These are phyloP conservation scores for Pythium apleroticum DNA, from an alignment of 352 stramenopile genomes.

Conservation along the genomic window DNA sequence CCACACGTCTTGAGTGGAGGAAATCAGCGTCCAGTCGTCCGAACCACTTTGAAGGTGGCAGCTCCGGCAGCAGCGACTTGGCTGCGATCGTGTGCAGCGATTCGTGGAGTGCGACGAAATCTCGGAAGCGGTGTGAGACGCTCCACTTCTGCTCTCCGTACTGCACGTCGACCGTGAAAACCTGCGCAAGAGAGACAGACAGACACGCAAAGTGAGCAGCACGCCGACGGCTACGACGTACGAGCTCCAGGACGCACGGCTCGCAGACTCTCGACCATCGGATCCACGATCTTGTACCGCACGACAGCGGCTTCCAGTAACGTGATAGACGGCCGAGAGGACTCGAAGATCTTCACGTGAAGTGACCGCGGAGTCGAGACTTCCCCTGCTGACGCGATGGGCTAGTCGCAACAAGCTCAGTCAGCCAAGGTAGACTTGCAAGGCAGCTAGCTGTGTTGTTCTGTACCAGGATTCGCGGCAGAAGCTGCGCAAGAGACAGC, in stretches of 20 bases:
- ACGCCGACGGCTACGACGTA: too few relatives aligned
- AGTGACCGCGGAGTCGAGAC: constrained; percentile 5
- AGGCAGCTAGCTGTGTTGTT: too few relatives aligned
- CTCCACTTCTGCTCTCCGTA: constrained; percentile 43
- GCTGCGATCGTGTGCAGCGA: not conserved
- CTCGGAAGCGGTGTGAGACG: constrained; percentile 44
- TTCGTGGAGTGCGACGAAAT: constrained; percentile 44
- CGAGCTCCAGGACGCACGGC: constrained; percentile 24
- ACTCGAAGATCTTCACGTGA: constrained; percentile 31
- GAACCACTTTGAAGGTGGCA: constrained; percentile 48
- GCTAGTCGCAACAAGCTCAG: not conserved
- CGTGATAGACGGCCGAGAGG: constrained; percentile 24
- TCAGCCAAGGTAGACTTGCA: too few relatives aligned
- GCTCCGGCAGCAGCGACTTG: constrained; percentile 21
- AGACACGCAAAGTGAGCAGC: too few relatives aligned
- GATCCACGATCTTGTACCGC: constrained; percentile 35
- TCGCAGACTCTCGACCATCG: constrained; percentile 43
- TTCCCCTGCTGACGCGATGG: not conserved
- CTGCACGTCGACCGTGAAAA: constrained; percentile 44
- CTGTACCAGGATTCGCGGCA: constrained; percentile 23
- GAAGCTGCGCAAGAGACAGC: constrained; percentile 16
- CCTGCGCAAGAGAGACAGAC: too few relatives aligned
- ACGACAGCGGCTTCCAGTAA: constrained; percentile 33
- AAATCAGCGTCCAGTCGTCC: constrained; percentile 38
- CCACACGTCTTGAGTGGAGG: constrained; percentile 32